A percentile compares a stretch with the other conserved stretches of the same genome.
Evolutionary conservation across 176 grass and related monocot genomes (phyloP).

Genomic region (Dendrocalamus sinicus): DNA sequence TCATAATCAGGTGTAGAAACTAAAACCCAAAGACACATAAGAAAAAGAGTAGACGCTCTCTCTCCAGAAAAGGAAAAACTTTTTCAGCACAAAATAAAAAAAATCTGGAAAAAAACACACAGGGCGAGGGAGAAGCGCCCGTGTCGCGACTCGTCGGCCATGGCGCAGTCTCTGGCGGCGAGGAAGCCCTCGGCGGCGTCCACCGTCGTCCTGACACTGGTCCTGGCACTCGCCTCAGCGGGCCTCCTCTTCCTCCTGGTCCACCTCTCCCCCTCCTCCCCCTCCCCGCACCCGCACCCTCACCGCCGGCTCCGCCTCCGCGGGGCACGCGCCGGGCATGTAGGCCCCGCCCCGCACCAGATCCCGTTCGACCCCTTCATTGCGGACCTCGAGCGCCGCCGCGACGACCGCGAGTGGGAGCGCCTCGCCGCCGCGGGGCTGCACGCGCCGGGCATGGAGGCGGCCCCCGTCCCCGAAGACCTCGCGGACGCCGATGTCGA

Average conservation of each 20-base stretch:
- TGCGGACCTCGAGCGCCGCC: conserved; percentile 71
- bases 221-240: conserved; percentile 46
- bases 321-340: conserved; percentile 26
- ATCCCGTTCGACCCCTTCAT: conserved; percentile 91
- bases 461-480: conserved; percentile 73
- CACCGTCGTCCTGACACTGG: conserved; percentile 34
- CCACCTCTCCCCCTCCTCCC: conserved; percentile 54
- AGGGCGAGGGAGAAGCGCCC: not conserved
- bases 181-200: conserved; percentile 49
- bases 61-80: too few relatives aligned
- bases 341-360: conserved; percentile 25
- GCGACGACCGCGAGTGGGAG: conserved; percentile 92
- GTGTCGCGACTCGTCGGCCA: conserved; percentile 29
- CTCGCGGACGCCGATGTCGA: conserved; percentile 6
- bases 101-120: too few relatives aligned
- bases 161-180: conserved; percentile 44
- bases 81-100: too few relatives aligned
- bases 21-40: too few relatives aligned
- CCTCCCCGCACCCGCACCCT: conserved; percentile 38
- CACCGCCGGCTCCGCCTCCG: conserved; percentile 90
- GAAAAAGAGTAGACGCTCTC: too few relatives aligned
- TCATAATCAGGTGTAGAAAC: too few relatives aligned
- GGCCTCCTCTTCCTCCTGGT: conserved; percentile 62
- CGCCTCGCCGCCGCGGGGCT: conserved; percentile 53
- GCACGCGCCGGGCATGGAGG: conserved; percentile 83